Conservation (phyloP, 495 filamentous ascomycete species). For the Penicillium tannophilum region DNA sequence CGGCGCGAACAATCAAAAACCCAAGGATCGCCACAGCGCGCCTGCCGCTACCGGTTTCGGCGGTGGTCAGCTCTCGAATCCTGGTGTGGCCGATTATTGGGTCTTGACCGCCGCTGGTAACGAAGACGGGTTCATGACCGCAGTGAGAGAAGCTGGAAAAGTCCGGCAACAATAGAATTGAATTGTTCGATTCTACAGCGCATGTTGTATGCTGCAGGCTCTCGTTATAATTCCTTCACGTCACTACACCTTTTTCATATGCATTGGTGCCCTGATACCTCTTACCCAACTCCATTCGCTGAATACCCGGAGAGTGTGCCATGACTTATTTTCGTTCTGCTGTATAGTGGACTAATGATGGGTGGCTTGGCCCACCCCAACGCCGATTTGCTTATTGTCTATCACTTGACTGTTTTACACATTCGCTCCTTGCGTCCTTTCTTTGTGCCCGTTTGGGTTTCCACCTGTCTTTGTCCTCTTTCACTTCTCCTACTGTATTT, state of each 20-base stretch:
- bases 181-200: not conserved
- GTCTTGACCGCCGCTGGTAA: slow-evolving; percentile 47
- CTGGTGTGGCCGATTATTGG: slow-evolving; percentile 48
- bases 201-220: not conserved
- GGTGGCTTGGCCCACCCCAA: slow-evolving; percentile 3
- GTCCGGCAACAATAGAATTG: slow-evolving; percentile 37
- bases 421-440: slow-evolving; percentile 5
- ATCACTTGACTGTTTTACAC: slow-evolving; percentile 15
- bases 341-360: slow-evolving; percentile 18
- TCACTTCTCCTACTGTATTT: slow-evolving; percentile 17
- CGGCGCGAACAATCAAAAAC: slow-evolving; percentile 34
- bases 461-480: slow-evolving; percentile 2
- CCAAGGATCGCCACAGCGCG: slow-evolving; percentile 45
- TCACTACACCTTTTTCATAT: not conserved
- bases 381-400: slow-evolving; percentile 17
- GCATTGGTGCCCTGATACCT: not conserved
- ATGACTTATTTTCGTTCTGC: slow-evolving; percentile 4
- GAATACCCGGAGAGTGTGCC: slow-evolving; percentile 1
- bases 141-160: slow-evolving; percentile 71
- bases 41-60: slow-evolving; percentile 43
- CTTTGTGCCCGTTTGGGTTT: slow-evolving; percentile 1
- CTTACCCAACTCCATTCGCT: slow-evolving; percentile 9
- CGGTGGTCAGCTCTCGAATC: slow-evolving; percentile 41
- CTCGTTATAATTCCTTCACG: slow-evolving; percentile 1
- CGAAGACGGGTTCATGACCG: slow-evolving; percentile 70